A percentile compares a stretch with the other conserved stretches of the same genome.
Conservation (phyloP, 2,329 filamentous ascomycete genomes). For the Hymenoscyphus repandus region DNA sequence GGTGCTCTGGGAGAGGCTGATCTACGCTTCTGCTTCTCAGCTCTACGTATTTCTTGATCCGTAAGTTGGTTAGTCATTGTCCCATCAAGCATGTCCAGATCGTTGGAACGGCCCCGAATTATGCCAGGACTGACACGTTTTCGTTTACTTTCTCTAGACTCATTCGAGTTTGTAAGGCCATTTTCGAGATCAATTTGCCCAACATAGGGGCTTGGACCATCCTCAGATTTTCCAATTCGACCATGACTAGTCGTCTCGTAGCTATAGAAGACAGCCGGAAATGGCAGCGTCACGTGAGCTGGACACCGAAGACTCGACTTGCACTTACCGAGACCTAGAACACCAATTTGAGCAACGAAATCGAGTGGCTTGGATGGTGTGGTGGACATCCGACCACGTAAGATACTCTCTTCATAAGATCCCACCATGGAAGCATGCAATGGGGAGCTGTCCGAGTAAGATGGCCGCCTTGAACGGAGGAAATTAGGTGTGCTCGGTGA, state of each 20-base stretch:
- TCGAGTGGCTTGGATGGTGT: constrained; percentile 87
- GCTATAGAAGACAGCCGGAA: constrained; percentile 94
- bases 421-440: constrained; percentile 93
- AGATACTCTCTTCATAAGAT: constrained; percentile 94
- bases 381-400: constrained; percentile 93
- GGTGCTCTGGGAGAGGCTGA: constrained; percentile 60
- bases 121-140: constrained; percentile 27
- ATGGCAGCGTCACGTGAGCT: constrained; percentile 82
- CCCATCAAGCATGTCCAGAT: constrained; percentile 23
- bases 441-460: constrained; percentile 69
- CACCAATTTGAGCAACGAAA: constrained; percentile 92
- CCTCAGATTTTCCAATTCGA: constrained; percentile 57
- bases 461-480: constrained; percentile 58
- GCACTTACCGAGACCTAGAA: constrained; percentile 83
- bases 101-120: constrained; percentile 15
- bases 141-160: constrained; percentile 37
- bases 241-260: constrained; percentile 66
- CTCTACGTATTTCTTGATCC: constrained; percentile 38
- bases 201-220: constrained; percentile 93
- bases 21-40: constrained; percentile 55
- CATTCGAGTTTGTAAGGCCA: constrained; percentile 52
- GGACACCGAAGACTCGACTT: constrained; percentile 81
- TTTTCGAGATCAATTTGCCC: constrained; percentile 90
- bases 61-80: constrained; percentile 15
- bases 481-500: constrained; percentile 47